Base-by-base conservation (phyloP, 352 stramenopile genomes). In the Globisporangium recalcitrans region DNA sequence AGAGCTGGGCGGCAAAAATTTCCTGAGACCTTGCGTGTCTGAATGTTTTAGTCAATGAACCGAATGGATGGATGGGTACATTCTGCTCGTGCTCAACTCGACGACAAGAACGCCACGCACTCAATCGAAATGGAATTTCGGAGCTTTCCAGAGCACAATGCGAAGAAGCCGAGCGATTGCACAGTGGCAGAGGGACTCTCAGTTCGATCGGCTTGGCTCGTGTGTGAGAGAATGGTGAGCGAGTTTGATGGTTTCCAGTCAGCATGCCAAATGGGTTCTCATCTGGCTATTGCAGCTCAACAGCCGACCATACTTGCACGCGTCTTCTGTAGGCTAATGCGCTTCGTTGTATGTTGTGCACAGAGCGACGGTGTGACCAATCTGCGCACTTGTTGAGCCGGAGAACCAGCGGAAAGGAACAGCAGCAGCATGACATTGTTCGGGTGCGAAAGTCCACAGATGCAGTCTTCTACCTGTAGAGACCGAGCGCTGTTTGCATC, bases 391-490 rank as follows among this genome's bases (percentile, higher is more conserved):
- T 42, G 34, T 42, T 42, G 36, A 42, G 14, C 4, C n/a, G 34
- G 34, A n/a, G 31, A 9, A 34, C 31, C 31, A 34, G 32, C 32
- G 32, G 32, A 38, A 38, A 38, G 9, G 1, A 38, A 3, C 32
- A 44, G 36, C 36, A 42, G 16, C 40, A 49, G 19, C n/a, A 24
- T 24, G 42, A 14, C 42, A 49, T 49, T 49, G n/a, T 49, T 49
- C 42, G 19, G n/a, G 14, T 16, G 42, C 42, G n/a, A 49, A 49
- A 49, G n/a, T 10, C 42, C 42, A 5, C n/a, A 5, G 13, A 16
- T 11, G 9, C 42, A 24, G n/a, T 24, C 48, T 54, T 54, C 26
- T 54, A 54, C 48, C 48, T 6, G 48, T 54, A 54, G 48, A 54
- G 26, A 54, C 48, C 48, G 26, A 24, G 48, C 24, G 16, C 19